Conservation (phyloP, 805 yeast genomes). For the Kuraishia piskuri region DNA sequence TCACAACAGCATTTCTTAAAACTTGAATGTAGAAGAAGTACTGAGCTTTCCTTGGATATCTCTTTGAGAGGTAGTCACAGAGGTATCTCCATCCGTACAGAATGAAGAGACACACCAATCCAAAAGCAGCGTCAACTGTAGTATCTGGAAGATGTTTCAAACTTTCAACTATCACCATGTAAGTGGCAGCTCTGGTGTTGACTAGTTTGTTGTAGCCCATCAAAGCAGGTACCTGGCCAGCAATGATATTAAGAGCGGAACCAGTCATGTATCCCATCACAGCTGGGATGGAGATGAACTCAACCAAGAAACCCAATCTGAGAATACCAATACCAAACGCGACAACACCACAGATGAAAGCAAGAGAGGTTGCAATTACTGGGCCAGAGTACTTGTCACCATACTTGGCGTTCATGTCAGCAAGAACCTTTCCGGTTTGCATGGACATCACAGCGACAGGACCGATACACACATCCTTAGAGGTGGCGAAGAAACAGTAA, state of each 20-base stretch:
- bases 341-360: slow-evolving; percentile 80
- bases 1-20: slow-evolving; percentile 73
- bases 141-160: slow-evolving; percentile 65
- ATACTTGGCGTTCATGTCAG: slow-evolving; percentile 43
- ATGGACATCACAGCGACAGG: slow-evolving; percentile 95
- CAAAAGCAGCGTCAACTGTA: slow-evolving; percentile 82
- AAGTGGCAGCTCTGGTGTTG: slow-evolving; percentile 67
- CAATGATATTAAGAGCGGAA: slow-evolving; percentile 74
- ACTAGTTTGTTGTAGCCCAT: slow-evolving; percentile 66
- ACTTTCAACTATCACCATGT: slow-evolving; percentile 59
- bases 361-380: slow-evolving; percentile 68
- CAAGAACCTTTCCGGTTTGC: slow-evolving; percentile 73
- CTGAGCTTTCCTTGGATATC: slow-evolving; percentile 50
- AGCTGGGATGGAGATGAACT: slow-evolving; percentile 84
- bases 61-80: slow-evolving; percentile 51
- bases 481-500: slow-evolving; percentile 87
- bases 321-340: slow-evolving; percentile 76
- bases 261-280: slow-evolving; percentile 95
- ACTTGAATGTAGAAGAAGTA: slow-evolving; percentile 65
- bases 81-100: slow-evolving; percentile 64
- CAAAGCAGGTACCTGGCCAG: slow-evolving; percentile 81
- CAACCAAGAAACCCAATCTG: slow-evolving; percentile 81
- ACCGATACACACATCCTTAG: slow-evolving; percentile 92
- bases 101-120: slow-evolving; percentile 65
- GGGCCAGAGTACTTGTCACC: slow-evolving; percentile 42